phyloP scores from a whole-genome alignment of 164 flowering plant genomes.

The Berberis vulgaris region DNA sequence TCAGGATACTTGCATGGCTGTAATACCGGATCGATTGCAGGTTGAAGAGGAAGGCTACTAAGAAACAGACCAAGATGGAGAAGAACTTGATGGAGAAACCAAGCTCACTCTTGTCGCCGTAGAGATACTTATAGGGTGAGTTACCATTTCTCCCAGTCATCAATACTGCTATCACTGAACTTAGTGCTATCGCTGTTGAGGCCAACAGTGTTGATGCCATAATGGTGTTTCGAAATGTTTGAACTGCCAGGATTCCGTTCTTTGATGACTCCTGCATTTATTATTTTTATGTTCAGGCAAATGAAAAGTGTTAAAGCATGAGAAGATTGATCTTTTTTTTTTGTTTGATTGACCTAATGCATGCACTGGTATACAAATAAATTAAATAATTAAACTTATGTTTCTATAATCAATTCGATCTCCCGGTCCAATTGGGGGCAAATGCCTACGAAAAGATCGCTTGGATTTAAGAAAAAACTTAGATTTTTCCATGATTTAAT shows the following conservation, averaged over 20 bases:
- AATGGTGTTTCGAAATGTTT: slow-evolving; percentile 80
- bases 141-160: slow-evolving; percentile 29
- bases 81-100: slow-evolving; percentile 62
- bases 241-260: slow-evolving; percentile 79
- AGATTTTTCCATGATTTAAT: too few species aligned
- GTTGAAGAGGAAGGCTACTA: slow-evolving; percentile 60
- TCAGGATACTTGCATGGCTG: slow-evolving; percentile 81
- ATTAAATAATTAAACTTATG: too few species aligned
- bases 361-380: too few species aligned
- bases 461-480: too few species aligned
- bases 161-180: slow-evolving; percentile 63
- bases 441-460: too few species aligned
- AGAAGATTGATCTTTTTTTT: too few species aligned
- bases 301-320: too few species aligned
- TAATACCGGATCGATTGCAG: slow-evolving; percentile 85
- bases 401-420: too few species aligned
- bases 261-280: slow-evolving; percentile 44
- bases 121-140: slow-evolving; percentile 12
- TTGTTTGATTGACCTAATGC: too few species aligned
- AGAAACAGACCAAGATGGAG: slow-evolving; percentile 56
- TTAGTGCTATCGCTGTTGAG: slow-evolving; percentile 71
- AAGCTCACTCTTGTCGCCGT: slow-evolving; percentile 44
- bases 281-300: neutral
- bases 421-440: too few species aligned
- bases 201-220: slow-evolving; percentile 92